A percentile compares a stretch with the other conserved stretches of the same genome.
Conservation (phyloP, 495 filamentous ascomycete species). For the Neurospora hispaniola region DNA sequence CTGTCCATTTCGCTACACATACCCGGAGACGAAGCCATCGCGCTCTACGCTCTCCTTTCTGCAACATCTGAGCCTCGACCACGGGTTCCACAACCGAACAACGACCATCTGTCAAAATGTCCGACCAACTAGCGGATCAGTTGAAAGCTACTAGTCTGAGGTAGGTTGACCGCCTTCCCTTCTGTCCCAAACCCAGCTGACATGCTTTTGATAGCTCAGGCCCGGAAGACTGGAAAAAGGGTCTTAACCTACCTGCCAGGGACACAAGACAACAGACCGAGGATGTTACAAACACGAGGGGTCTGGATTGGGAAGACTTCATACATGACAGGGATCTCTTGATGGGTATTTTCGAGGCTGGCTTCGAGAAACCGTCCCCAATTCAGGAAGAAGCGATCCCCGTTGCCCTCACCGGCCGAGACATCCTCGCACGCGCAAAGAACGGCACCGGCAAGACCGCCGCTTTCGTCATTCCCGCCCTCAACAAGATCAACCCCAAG, state of each 20-base stretch:
- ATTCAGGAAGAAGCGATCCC: conserved; percentile 99
- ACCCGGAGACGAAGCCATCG: neutral
- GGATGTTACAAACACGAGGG: conserved; percentile 97
- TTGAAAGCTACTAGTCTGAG: conserved; percentile 61
- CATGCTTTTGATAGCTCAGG: conserved; percentile 36
- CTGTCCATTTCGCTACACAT: neutral
- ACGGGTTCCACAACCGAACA: neutral
- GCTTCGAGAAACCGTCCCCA: conserved; percentile 96
- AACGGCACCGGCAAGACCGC: conserved; percentile 98
- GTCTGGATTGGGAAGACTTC: conserved; percentile 95
- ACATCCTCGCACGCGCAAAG: conserved; percentile 93
- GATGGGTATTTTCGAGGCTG: conserved; percentile 98
- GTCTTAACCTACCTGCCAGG: conserved; percentile 66
- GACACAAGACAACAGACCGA: conserved; percentile 90
- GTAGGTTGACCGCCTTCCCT: conserved; percentile 31
- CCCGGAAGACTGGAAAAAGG: conserved; percentile 67
- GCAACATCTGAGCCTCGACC: neutral
- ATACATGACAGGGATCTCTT: conserved; percentile 85
- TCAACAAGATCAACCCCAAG: conserved; percentile 93
- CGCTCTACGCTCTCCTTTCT: neutral
- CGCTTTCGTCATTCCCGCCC: conserved; percentile 91
- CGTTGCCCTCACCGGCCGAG: conserved; percentile 86
- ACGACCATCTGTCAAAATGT: conserved; percentile 21
- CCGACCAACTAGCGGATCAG: conserved; percentile 52
- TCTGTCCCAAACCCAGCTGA: conserved; percentile 12